Base-by-base conservation (phyloP, 177 flowering plant genomes). In the Viscum album region DNA sequence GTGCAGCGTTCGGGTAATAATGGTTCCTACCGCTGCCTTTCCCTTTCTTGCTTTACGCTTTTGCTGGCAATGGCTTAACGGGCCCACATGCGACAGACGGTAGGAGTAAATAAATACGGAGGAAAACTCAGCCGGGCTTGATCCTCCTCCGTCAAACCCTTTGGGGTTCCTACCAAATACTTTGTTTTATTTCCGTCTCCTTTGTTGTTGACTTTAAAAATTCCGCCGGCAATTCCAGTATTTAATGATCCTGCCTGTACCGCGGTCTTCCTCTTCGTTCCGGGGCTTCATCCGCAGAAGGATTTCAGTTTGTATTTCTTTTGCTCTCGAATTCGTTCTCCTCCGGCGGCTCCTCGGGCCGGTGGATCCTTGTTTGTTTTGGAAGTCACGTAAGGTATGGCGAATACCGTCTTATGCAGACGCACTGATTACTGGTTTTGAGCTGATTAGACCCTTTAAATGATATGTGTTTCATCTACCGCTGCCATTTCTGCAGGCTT, bases 391-490 rank as follows among this genome's bases (percentile, higher is more conserved):
- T 4, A n/a, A n/a, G 60, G 60, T n/a, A n/a, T 54, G 60, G 29
- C 28, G 41, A 62, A 62, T 34, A 62, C 34, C 37, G n/a, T 58
- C 1, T 21, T 13, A 21, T 43, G 13, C 47, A 21, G 13, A 1
- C 17, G 47, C 21, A 21, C 1, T 4, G 35, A 60, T 60, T 60
- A 35, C 26, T 33, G 65, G n/a, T 59, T 59, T 31, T 59, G 34
- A 21, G 37, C 37, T 16, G 34, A 33, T 34, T 62, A 37, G 37
- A 62, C 23, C 28, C 34, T 45, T 34, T 62, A 34, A 23, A 33
- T 62, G 65, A 62, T 62, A 36, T 62, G 76, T 79, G 75, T 72
- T 36, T 70, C 60, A 50, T 54, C 76, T 74, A 45, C 69, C 68
- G 71, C 52, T 52, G 45, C 72, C 70, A 37, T 69, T 72, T 30